Base-by-base conservation (phyloP, 805 yeast species). In the Brettanomyces sp. region DNA sequence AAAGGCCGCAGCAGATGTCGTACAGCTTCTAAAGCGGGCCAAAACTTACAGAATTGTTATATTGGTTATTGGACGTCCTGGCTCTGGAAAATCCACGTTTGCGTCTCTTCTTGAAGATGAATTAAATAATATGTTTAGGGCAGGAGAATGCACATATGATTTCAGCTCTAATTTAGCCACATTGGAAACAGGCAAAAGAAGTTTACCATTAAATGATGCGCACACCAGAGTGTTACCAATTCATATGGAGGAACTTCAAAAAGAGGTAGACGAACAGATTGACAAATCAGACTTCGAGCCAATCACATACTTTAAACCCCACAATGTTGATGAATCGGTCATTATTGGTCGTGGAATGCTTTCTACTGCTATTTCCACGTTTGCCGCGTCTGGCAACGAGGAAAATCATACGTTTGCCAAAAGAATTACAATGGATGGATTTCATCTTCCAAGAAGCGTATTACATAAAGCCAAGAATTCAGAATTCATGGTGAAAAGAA, bases 41-140 rank as follows among this genome's bases (percentile, higher is more conserved):
- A 21, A 21, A 14, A 14, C 25, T 5, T 36, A 43, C 22, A 22
- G 90, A 51, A 59, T 79, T 2, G 48, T 82, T 14, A 67, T 88
- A 8, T 65, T 83, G 0, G 56, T 88, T 11, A 79, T 81, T 3
- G 96, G 95, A 1, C 72, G 80, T 0, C 95, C 96, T 2, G 96
- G 96, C 5, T 78, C 90, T 1, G 96, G 96, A 0, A 87, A 87
- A 59, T 74, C 90, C 3, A 84, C 95, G 0, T 56, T 80, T 34
- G 80, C 90, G 1, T 56, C 57, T 36, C 46, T 60, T 4, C 64
- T 87, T 5, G 72, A 72, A 33, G 57, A 61, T 4, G 52, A 52
- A 5, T 54, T 80, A n/a, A 75, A 69, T 51, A 46, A 52, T 14
- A 6, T 5, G 21, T 41, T 21, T 28, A 18, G 2, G 7, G 3